Evolutionary conservation across 2,329 filamentous ascomycete species (phyloP).

Genomic region (Phoma sp.): DNA sequence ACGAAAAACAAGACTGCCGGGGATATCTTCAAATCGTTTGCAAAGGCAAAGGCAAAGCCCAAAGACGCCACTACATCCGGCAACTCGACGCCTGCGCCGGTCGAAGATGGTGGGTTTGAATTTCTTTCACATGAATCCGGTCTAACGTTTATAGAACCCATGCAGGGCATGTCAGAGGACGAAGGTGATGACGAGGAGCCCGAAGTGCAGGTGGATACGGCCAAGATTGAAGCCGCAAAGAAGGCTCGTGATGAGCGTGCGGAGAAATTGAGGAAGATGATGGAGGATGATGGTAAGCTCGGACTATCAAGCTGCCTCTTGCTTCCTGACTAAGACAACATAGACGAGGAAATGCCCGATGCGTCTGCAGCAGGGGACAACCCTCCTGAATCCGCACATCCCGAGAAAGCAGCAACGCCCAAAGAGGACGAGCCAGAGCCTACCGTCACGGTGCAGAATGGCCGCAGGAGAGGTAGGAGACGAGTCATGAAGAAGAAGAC

Average conservation of each 20-base stretch:
- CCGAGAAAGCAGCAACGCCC: constrained; percentile 24
- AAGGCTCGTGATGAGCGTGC: constrained; percentile 66
- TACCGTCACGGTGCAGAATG: constrained; percentile 61
- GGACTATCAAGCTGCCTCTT: background rate
- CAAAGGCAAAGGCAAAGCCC: constrained; percentile 67
- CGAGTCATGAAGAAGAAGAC: constrained; percentile 88
- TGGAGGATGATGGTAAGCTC: constrained; percentile 68
- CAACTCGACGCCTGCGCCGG: constrained; percentile 47
- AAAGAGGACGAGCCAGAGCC: constrained; percentile 34
- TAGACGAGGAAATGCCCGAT: constrained; percentile 65
- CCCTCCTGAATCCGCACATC: constrained; percentile 45
- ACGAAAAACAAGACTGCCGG: constrained; percentile 65
- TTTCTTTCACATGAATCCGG: background rate
- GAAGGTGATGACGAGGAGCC: constrained; percentile 43
- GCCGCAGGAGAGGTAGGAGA: constrained; percentile 75
- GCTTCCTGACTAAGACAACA: constrained; percentile 22
- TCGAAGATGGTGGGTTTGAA: constrained; percentile 56
- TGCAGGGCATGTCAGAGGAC: constrained; percentile 61
- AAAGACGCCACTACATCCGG: constrained; percentile 53
- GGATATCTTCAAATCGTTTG: constrained; percentile 80
- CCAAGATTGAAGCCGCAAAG: constrained; percentile 43
- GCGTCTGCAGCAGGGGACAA: constrained; percentile 50
- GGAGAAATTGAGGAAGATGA: constrained; percentile 73
- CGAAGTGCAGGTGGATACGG: constrained; percentile 38
- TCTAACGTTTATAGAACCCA: constrained; percentile 50